Evolutionary conservation across 1,284 basidiomycete species (phyloP), one percentile per base, ranked within the genome.

Genomic region (Volvariella volvacea): DNA sequence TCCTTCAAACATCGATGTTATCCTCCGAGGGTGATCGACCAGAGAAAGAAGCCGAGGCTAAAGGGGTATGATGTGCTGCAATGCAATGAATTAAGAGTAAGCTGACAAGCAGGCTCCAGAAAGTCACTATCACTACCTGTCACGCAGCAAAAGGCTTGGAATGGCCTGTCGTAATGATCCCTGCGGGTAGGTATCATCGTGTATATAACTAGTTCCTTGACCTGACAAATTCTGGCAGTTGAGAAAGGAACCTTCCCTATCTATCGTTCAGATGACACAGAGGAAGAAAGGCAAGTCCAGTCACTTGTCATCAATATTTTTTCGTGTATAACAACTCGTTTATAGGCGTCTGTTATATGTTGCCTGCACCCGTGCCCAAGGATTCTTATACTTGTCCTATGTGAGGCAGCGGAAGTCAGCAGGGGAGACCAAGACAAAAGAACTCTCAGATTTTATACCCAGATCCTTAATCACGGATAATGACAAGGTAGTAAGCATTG

Each of bases 131-230:
- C 36, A 78, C 86, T 0, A 95, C 92, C 0, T 90, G 89, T 41
- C 92, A 96, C 64, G 79, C 89, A 8, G 90, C 92, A 0, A 96
- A 96, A 62, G 92, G 92, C 0, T 70, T 95, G 4, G 92, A 96
- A 61, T 96, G 91, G 90, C 90, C 90, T 0, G 86, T 89, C 3
- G 86, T 91, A 1, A 81, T 91, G 51, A 66, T 91, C n/a, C 83
- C 84, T 33, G 76, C 80, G 20, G 78, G 82, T 81, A 56, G 45
- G 62, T 28, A 28, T n/a, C n/a, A n/a, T n/a, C n/a, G n/a, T n/a
- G n/a, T n/a, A 12, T 28, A 28, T 12, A 28, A 28, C 6, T 28
- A n/a, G n/a, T n/a, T n/a, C n/a, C n/a, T n/a, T n/a, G n/a, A n/a
- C 19, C 34, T 16, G 8, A 36, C 7, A 20, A 7, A 15, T 36